phyloP scores from a whole-genome alignment of 2,329 filamentous ascomycete genomes.

The Penicillium sp. region DNA sequence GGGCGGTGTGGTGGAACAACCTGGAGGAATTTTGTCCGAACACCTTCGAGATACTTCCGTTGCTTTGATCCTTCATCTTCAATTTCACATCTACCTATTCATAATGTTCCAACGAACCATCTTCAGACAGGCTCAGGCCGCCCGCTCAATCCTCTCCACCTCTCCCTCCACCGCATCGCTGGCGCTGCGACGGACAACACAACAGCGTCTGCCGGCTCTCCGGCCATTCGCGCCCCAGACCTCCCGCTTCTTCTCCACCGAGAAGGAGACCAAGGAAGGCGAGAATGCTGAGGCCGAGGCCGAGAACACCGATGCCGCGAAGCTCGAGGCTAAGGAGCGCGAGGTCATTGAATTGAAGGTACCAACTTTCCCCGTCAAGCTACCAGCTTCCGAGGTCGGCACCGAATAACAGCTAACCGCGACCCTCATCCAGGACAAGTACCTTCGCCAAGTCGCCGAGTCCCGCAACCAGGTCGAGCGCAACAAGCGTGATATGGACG shows the following conservation, averaged over 20 bases:
- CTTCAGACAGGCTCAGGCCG: constrained; percentile 44
- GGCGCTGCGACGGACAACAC: constrained; percentile 37
- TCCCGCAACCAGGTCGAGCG: constrained; percentile 98
- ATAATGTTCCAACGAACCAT: constrained; percentile 48
- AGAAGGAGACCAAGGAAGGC: constrained; percentile 48
- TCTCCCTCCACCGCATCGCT: constrained; percentile 36
- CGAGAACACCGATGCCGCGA: constrained; percentile 60
- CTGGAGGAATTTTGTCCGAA: constrained; percentile 11
- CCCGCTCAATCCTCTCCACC: constrained; percentile 34
- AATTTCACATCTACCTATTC: constrained; percentile 13
- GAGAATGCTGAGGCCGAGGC: constrained; percentile 40
- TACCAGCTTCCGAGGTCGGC: not conserved
- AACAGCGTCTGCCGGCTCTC: constrained; percentile 31
- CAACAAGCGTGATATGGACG: constrained; percentile 84
- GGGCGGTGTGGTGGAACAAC: constrained; percentile 7
- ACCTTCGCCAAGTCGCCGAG: constrained; percentile 89
- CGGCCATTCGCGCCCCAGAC: constrained; percentile 37
- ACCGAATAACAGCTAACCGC: not conserved
- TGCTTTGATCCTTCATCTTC: constrained; percentile 3
- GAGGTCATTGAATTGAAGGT: constrained; percentile 86
- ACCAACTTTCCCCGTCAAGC: constrained; percentile 23
- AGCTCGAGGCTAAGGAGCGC: constrained; percentile 71
- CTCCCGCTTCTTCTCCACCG: constrained; percentile 48
- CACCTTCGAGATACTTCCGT: not conserved
- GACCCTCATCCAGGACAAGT: constrained; percentile 71